These are phyloP conservation scores for Hymenoscyphus occultus DNA, from an alignment of 2,329 filamentous ascomycete species.

Conservation along the genomic window DNA sequence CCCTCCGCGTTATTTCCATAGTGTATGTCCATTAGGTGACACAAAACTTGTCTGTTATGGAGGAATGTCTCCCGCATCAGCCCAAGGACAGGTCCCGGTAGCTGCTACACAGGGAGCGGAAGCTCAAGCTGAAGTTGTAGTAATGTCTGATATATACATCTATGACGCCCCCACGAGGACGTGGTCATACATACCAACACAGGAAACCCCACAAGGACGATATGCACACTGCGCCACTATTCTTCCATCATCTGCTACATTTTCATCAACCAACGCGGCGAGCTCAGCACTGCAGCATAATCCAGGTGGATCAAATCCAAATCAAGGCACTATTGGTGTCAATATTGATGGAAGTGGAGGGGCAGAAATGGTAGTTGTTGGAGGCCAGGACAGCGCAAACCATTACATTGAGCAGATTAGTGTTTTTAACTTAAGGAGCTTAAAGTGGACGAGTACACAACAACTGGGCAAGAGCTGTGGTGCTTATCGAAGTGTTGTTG, in stretches of 20 bases:
- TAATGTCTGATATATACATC: conserved; percentile 98
- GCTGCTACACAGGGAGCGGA: conserved; percentile 50
- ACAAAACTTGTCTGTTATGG: conserved; percentile 97
- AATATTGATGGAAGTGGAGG: conserved; percentile 87
- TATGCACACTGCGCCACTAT: conserved; percentile 97
- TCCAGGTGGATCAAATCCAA: conserved; percentile 74
- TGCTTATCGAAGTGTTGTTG: conserved; percentile 92
- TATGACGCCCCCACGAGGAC: conserved; percentile 79
- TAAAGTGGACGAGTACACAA: conserved; percentile 93
- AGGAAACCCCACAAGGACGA: conserved; percentile 83
- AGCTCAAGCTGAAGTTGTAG: conserved; percentile 79
- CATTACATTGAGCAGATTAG: conserved; percentile 99
- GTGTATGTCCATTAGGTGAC: conserved; percentile 87
- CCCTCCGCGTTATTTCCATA: conserved; percentile 93
- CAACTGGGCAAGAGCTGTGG: conserved; percentile 88
- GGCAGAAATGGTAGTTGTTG: conserved; percentile 95
- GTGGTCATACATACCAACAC: conserved; percentile 81
- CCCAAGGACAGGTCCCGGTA: conserved; percentile 44
- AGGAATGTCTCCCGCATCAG: conserved; percentile 81
- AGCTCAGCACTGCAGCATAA: conserved; percentile 88
- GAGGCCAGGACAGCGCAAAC: conserved; percentile 94
- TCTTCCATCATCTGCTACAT: conserved; percentile 80
- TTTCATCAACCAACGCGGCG: conserved; percentile 79
- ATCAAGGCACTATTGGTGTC: conserved; percentile 84
- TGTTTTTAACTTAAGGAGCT: conserved; percentile 90